A percentile compares a stretch with the other conserved stretches of the same genome.
phyloP scores from a whole-genome alignment of 495 filamentous ascomycete genomes.

The Trypethelium eluteriae region DNA sequence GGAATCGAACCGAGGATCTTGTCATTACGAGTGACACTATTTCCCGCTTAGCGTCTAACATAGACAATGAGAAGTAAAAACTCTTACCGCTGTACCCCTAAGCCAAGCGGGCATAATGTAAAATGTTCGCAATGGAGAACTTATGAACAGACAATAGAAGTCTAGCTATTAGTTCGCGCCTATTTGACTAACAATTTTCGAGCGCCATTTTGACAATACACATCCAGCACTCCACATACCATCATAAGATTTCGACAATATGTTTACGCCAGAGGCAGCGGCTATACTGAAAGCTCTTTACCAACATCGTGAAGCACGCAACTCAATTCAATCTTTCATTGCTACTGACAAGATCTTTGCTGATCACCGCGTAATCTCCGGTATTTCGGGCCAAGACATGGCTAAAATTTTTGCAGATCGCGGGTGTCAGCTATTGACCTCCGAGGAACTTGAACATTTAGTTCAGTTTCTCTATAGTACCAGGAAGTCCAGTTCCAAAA shows the following conservation, averaged over 20 bases:
- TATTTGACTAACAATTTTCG: not conserved
- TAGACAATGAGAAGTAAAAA: too few species aligned
- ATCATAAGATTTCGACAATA: not conserved
- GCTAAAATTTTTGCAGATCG: not conserved
- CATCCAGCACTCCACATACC: not conserved
- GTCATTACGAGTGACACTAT: not conserved
- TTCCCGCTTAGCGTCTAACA: not conserved
- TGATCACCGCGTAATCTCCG: conserved; percentile 1
- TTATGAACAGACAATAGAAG: not conserved
- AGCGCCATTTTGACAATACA: not conserved
- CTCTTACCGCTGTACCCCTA: not conserved
- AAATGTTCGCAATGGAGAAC: not conserved
- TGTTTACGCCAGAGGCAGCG: conserved; percentile 1
- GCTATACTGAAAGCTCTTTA: conserved; percentile 3
- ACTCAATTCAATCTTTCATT: not conserved
- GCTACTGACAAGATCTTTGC: not conserved
- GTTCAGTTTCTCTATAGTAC: not conserved
- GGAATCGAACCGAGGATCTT: not conserved
- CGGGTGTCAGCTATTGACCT: not conserved
- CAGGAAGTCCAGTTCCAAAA: conserved; percentile 1
- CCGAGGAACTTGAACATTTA: conserved; percentile 1
- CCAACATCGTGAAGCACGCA: not conserved
- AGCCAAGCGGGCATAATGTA: not conserved
- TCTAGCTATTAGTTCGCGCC: not conserved
- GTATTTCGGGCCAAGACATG: not conserved